phyloP scores from a whole-genome alignment of 2,329 filamentous ascomycete species.

The Penicillium nordicum region DNA sequence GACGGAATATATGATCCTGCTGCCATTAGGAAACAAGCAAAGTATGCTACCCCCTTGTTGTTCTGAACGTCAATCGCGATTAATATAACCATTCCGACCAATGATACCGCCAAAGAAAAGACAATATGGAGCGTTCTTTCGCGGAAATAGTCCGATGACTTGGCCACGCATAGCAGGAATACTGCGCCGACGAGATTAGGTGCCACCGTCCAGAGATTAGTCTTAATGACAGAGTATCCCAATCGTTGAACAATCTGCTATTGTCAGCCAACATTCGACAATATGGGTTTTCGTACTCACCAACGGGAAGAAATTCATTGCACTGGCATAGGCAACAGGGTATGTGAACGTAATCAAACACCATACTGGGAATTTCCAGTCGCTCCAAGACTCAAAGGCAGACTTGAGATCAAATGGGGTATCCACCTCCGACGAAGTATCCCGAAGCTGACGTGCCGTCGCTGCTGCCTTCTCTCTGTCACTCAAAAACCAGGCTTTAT shows the following conservation, averaged over 20 bases:
- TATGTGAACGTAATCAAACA: conserved; percentile 49
- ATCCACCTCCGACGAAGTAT: conserved; percentile 42
- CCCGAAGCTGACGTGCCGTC: conserved; percentile 43
- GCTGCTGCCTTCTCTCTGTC: conserved; percentile 41
- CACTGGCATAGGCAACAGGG: conserved; percentile 47
- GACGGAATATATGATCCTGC: conserved; percentile 45
- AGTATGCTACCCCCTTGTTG: conserved; percentile 48
- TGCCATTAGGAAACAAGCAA: conserved; percentile 50
- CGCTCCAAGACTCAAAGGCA: conserved; percentile 45
- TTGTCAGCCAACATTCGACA: neutral
- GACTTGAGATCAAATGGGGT: conserved; percentile 40
- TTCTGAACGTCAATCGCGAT: conserved; percentile 42
- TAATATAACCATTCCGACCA: conserved; percentile 47
- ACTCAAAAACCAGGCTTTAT: conserved; percentile 41
- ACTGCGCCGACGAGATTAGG: conserved; percentile 50
- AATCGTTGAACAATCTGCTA: conserved; percentile 43
- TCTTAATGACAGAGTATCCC: conserved; percentile 45
- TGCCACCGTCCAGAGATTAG: conserved; percentile 50
- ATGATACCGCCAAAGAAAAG: conserved; percentile 38
- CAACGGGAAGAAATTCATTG: conserved; percentile 49
- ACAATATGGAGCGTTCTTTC: conserved; percentile 49
- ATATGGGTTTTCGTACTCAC: conserved; percentile 8
- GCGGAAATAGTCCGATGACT: conserved; percentile 45
- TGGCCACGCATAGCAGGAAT: conserved; percentile 45
- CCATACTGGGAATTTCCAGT: conserved; percentile 45